These are phyloP conservation scores for Teratosphaeria nubilosa DNA, from an alignment of 2,329 filamentous ascomycete species.

Conservation along the genomic window DNA sequence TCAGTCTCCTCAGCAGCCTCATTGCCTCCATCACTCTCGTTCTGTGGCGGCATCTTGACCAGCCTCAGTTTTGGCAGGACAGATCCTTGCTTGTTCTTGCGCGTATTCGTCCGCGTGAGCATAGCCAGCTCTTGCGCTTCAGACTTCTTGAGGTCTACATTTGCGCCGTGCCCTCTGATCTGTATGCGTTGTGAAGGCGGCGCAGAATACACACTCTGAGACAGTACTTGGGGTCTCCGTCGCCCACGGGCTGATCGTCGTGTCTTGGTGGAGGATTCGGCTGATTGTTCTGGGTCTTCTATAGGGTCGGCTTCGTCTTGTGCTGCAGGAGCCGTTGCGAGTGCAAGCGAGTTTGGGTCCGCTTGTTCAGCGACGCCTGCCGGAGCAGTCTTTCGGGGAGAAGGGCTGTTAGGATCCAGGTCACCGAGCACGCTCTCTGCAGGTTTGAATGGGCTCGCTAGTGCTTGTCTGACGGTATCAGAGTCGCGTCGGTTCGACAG, in stretches of 20 bases:
- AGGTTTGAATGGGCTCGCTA: constrained; percentile 30
- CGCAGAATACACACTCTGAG: neutral
- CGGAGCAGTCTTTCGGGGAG: constrained; percentile 17
- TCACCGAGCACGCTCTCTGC: constrained; percentile 29
- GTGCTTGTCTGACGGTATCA: constrained; percentile 35
- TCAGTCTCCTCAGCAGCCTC: constrained; percentile 5
- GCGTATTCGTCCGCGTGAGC: constrained; percentile 38
- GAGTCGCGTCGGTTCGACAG: constrained; percentile 39
- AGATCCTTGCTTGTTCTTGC: constrained; percentile 40
- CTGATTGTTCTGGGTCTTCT: neutral
- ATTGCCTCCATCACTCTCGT: neutral
- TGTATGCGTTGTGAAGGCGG: constrained; percentile 23
- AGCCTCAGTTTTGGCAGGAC: constrained; percentile 35
- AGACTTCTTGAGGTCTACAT: constrained; percentile 35
- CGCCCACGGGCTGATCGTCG: constrained; percentile 13
- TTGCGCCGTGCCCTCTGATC: constrained; percentile 33
- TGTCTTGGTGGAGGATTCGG: neutral
- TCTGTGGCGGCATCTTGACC: constrained; percentile 27
- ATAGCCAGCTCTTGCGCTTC: constrained; percentile 40
- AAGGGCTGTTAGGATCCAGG: constrained; percentile 40
- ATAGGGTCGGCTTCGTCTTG: constrained; percentile 2
- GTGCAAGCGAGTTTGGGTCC: constrained; percentile 10
- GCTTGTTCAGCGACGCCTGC: neutral
- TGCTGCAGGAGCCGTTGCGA: constrained; percentile 4
- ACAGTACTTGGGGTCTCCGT: constrained; percentile 12